Evolutionary conservation across 2,329 filamentous ascomycete genomes (phyloP).

Genomic region (Colletotrichum falcatum): DNA sequence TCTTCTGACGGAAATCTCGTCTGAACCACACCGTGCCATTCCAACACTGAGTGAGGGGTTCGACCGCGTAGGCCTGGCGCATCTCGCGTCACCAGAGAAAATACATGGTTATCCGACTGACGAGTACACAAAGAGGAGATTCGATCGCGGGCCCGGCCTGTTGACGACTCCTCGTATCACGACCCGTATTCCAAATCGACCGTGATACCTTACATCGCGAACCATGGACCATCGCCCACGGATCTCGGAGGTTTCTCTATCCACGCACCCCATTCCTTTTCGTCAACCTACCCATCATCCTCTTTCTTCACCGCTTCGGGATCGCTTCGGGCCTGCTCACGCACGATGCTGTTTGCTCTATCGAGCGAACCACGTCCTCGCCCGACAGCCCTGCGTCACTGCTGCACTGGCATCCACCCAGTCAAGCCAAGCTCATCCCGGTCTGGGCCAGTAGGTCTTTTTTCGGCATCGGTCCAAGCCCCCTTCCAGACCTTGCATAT

Average conservation of each 20-base stretch:
- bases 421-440: conserved; percentile 22
- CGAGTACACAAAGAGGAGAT: neutral
- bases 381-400: conserved; percentile 9
- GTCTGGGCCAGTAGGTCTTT: conserved; percentile 26
- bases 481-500: conserved; percentile 21
- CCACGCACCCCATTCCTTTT: conserved; percentile 18
- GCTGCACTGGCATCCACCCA: conserved; percentile 25
- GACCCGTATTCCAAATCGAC: conserved; percentile 28
- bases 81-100: conserved; percentile 32
- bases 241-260: neutral
- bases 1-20: conserved; percentile 12
- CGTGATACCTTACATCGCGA: conserved; percentile 27
- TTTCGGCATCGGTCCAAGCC: conserved; percentile 11
- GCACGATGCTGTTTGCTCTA: conserved; percentile 3
- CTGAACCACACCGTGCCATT: conserved; percentile 25
- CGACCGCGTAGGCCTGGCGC: conserved; percentile 15
- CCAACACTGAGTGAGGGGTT: conserved; percentile 12
- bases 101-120: conserved; percentile 1
- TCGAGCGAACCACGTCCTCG: conserved; percentile 3
- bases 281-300: conserved; percentile 8
- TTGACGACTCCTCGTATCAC: neutral
- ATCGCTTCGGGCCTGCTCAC: conserved; percentile 14
- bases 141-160: neutral
- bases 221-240: conserved; percentile 17
- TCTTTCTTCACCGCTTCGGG: conserved; percentile 25